Conservation (phyloP, 352 stramenopile genomes). For the Ophiocytium majus region DNA sequence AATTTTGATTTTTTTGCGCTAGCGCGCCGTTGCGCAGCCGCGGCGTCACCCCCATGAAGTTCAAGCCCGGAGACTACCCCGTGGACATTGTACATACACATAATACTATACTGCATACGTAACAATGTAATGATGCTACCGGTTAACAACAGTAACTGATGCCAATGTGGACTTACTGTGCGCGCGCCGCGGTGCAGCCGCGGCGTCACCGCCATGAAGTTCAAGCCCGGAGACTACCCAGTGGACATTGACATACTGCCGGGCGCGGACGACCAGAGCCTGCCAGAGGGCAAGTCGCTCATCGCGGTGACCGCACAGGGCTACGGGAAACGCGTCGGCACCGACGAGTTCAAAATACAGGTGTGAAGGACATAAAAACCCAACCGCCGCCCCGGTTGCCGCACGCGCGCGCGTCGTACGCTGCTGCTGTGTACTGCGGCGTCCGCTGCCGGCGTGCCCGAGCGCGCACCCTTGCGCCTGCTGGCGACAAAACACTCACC, state of each 20-base stretch:
- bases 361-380: too few species aligned
- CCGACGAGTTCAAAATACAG: constrained; percentile 68
- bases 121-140: too few species aligned
- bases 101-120: too few species aligned
- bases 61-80: constrained; percentile 68
- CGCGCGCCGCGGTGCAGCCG: constrained; percentile 44
- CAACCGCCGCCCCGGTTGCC: too few species aligned
- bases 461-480: too few species aligned
- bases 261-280: constrained; percentile 1
- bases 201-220: constrained; percentile 69
- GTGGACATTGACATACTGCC: constrained; percentile 68
- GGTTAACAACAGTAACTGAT: constrained; percentile 63
- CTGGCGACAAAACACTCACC: too few species aligned
- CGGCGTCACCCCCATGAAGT: constrained; percentile 69
- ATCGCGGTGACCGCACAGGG: constrained; percentile 67
- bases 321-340: constrained; percentile 70
- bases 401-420: too few species aligned
- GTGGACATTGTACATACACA: constrained; percentile 74
- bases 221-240: constrained; percentile 69
- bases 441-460: too few species aligned
- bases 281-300: constrained; percentile 62
- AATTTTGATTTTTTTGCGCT: too few species aligned
- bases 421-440: too few species aligned
- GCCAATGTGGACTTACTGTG: background rate
- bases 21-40: constrained; percentile 44